Percentiles rank a stretch among this genome's conserved stretches.
phyloP scores from a whole-genome alignment of 192 early-diverging fungal species.

The Lunasporangiospora selenospora region DNA sequence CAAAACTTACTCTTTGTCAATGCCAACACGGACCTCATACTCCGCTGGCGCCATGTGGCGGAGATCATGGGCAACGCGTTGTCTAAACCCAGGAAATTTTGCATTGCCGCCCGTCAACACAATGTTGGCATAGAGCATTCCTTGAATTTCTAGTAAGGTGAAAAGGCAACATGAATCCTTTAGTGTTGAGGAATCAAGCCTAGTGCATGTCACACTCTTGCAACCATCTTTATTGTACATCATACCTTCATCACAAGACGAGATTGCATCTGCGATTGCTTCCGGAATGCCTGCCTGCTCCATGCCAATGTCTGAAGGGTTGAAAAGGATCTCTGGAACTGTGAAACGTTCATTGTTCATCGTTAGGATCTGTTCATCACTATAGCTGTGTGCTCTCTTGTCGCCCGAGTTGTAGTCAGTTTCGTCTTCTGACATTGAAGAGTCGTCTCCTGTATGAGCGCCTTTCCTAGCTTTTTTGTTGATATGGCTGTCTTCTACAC shows the following conservation, averaged over 20 bases:
- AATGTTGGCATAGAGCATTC: slow-evolving; percentile 71
- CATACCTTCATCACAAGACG: slow-evolving; percentile 58
- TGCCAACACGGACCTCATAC: slow-evolving; percentile 60
- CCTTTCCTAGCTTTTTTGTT: not conserved
- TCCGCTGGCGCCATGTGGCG: slow-evolving; percentile 60
- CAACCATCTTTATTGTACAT: not conserved
- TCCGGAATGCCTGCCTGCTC: slow-evolving; percentile 76
- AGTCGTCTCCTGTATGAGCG: not conserved
- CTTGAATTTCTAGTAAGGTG: slow-evolving; percentile 54
- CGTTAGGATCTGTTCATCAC: slow-evolving; percentile 61
- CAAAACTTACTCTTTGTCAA: slow-evolving; percentile 63
- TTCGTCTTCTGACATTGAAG: not conserved
- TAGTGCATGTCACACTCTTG: not conserved
- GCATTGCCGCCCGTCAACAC: slow-evolving; percentile 74
- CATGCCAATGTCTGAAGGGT: slow-evolving; percentile 78
- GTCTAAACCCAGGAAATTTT: slow-evolving; percentile 64
- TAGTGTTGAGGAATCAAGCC: slow-evolving; percentile 17
- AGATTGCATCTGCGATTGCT: slow-evolving; percentile 62
- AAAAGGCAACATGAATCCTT: too few species aligned
- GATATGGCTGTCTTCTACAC: not conserved
- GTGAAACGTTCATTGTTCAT: slow-evolving; percentile 82
- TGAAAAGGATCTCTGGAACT: slow-evolving; percentile 76
- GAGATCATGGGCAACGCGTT: slow-evolving; percentile 64
- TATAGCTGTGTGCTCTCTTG: slow-evolving; percentile 9
- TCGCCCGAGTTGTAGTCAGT: slow-evolving; percentile 14